Conservation (phyloP, 257 asterid species). For the Solanum okadae region DNA sequence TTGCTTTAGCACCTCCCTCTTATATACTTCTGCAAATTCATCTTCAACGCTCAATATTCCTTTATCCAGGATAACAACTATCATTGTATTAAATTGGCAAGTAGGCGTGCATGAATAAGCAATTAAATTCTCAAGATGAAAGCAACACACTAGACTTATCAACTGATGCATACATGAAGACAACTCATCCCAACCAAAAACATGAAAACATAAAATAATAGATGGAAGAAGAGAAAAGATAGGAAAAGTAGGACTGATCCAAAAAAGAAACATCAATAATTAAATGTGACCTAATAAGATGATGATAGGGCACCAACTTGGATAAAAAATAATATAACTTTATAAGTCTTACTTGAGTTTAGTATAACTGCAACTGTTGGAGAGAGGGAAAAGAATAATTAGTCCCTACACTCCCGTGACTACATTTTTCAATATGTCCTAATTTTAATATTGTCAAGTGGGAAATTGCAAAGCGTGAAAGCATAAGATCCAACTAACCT, state of each 20-base stretch:
- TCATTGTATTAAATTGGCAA: neutral
- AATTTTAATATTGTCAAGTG: neutral
- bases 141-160: neutral
- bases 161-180: neutral
- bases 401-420: neutral
- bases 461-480: neutral
- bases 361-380: neutral
- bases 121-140: neutral
- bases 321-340: neutral
- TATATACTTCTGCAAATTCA: neutral
- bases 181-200: neutral
- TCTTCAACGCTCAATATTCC: neutral
- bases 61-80: neutral
- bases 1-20: neutral
- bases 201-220: neutral
- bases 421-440: neutral
- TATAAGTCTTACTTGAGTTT: neutral
- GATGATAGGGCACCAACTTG: neutral
- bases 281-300: constrained; percentile 3
- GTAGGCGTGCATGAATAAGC: neutral
- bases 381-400: neutral
- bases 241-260: neutral
- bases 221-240: neutral
- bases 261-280: neutral
- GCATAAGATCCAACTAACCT: constrained; percentile 39